Evolutionary conservation across 768 basidiomycete species (phyloP), one percentile per base, ranked within the genome.

Genomic region (Gyrodon lividus): DNA sequence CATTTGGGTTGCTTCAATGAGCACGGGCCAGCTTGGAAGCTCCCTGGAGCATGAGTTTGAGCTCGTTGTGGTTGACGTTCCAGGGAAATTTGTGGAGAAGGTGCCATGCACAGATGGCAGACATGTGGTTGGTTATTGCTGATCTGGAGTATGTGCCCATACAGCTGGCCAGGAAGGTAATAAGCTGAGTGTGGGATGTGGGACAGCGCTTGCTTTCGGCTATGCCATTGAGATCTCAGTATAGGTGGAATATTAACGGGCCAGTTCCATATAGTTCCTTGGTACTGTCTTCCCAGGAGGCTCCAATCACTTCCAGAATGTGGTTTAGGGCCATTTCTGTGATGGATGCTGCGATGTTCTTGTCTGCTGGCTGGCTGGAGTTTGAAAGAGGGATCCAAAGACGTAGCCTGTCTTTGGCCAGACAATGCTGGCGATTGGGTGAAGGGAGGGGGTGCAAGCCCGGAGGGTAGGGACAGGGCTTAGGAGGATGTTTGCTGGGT

Each of bases 21-120:
- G 24, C 7, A 7, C 4, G 24, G 24, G 24, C 24, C 7, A 26
- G 7, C 24, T 26, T 4, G 24, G 24, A 4, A 26, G 4, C 24
- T 26, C 24, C 24, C 7, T 26, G 4, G 24, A 26, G 24, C 4
- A 26, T 4, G 24, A 7, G 7, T 4, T 26, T 4, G 24, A 26
- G 24, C 7, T 26, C 24, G 7, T 26, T 7, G 24, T 7, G 24
- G 24, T 26, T 26, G 4, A 26, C 4, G 24, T 7, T 26, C 76
- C 76, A 80, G 0, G 16, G 16, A 0, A 70, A 7, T 0, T 74
- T 64, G 45, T 81, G 77, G 0, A 80, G 40, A 0, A 72, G 59
- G 54, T 81, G 77, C 78, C 77, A 81, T 3, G 78, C 76, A 3
- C 69, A 55, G 0, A 81, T 38, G 0, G 71, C 75, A 5, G 56